Evolutionary conservation across 179 eudicot genomes (phyloP), one percentile per base, ranked within the genome.

Genomic region (Pouteria campechiana): DNA sequence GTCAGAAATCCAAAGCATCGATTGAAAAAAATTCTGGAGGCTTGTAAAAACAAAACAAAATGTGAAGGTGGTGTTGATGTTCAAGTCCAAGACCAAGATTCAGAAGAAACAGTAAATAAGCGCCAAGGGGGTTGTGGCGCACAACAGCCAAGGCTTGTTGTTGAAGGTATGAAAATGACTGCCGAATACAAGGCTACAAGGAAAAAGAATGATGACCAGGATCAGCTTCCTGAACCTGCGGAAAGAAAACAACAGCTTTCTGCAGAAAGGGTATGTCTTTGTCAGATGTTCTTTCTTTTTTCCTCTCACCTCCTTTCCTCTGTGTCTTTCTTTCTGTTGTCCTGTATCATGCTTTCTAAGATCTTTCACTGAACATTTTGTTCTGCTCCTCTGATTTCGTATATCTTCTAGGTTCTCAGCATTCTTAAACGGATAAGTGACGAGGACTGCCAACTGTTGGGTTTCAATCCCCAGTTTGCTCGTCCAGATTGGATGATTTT

Each of bases 401-500:
- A 7, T 44, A 5, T 24, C 12, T 30, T 17, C 16, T 52, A 72
- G 74, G 78, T 72, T 25, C 74, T 67, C 10, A 61, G 72, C 51
- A 70, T 65, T 43, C 32, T 69, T 18, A 65, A 73, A 58, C 58
- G 75, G 49, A 43, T 69, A 36, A 64, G 69, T 58, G 79, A 69
- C 41, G 79, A 73, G 38, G 73, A 73, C 41, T 69, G 76, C 46
- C 54, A 43, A 34, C 34, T 61, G 52, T 48, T 73, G 27, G 79
- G 79, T 13, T 61, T 73, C 19, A 69, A 62, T 48, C 76, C 79
- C 6, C 57, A 53, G 30, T 73, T 49, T 70, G 79, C 79, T 35
- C 76, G 79, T 34, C 79, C 79, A 13, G 79, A 73, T 29, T 73
- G 79, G 79, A 65, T 70, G 79, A 69, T 73, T 48, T 69, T 69